These are phyloP conservation scores for Nadsonia starkeyi-henricii DNA, from an alignment of 1,139 yeast genomes.

Conservation along the genomic window DNA sequence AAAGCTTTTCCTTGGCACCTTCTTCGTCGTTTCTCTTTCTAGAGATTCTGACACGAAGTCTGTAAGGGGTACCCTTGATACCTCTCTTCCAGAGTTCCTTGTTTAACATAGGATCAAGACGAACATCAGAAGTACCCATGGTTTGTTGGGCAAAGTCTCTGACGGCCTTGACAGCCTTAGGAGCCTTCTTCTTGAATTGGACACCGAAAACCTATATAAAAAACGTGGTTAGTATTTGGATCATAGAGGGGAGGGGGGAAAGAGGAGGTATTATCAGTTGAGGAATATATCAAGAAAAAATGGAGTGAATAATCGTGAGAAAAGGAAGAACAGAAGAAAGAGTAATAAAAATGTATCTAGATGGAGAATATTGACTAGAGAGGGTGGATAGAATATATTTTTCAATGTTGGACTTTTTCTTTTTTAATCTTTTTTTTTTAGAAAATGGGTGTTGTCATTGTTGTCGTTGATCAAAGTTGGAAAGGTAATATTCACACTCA, in stretches of 20 bases:
- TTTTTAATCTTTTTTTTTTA: too few relatives aligned
- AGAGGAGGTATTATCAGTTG: too few relatives aligned
- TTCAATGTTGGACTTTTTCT: too few relatives aligned
- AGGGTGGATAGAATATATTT: too few relatives aligned
- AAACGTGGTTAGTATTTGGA: constrained; percentile 6
- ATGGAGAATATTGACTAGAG: too few relatives aligned
- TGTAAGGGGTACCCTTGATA: constrained; percentile 96
- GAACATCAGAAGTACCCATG: constrained; percentile 98
- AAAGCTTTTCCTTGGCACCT: constrained; percentile 96
- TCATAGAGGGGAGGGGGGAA: too few relatives aligned
- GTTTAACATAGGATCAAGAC: constrained; percentile 97
- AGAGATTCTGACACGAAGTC: constrained; percentile 97
- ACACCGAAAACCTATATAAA: constrained; percentile 75
- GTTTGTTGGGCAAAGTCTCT: constrained; percentile 96
- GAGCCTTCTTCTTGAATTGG: constrained; percentile 99
- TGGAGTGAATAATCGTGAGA: neutral
- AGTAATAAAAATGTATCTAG: too few relatives aligned
- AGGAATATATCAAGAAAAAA: too few relatives aligned
- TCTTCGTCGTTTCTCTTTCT: constrained; percentile 99
- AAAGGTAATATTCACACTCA: too few relatives aligned
- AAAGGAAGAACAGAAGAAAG: too few relatives aligned
- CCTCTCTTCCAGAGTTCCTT: constrained; percentile 99
- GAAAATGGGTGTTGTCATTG: too few relatives aligned
- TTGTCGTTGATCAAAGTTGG: too few relatives aligned
- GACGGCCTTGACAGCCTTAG: constrained; percentile 98